Evolutionary conservation across 2,329 filamentous ascomycete genomes (phyloP).

Genomic region (Rutstroemia sydowiana): DNA sequence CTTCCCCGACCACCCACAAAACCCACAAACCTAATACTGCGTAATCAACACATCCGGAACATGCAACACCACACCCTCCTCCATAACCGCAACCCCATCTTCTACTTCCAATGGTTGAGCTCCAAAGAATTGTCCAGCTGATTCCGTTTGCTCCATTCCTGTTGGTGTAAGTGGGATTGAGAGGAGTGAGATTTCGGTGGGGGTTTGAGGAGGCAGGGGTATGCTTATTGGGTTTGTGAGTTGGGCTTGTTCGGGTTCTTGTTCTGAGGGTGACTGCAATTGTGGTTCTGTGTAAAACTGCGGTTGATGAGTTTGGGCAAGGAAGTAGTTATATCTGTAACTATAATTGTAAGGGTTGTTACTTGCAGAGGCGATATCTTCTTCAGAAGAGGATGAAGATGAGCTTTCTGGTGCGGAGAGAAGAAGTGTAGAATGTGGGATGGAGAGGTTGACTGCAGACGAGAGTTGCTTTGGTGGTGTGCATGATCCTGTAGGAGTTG

Average conservation of each 20-base stretch:
- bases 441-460: not conserved
- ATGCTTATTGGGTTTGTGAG: not conserved
- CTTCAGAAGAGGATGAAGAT: not conserved
- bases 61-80: constrained; percentile 46
- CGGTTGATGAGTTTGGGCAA: not conserved
- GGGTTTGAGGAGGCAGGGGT: constrained; percentile 11
- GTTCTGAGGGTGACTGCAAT: not conserved
- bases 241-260: too few relatives aligned
- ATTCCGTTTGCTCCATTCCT: constrained; percentile 29
- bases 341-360: too few relatives aligned
- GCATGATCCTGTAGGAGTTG: not conserved
- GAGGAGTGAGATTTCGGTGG: constrained; percentile 9
- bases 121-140: constrained; percentile 30
- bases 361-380: too few relatives aligned
- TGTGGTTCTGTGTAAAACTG: too few relatives aligned
- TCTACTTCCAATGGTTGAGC: constrained; percentile 40
- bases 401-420: too few relatives aligned
- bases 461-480: not conserved
- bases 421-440: not conserved
- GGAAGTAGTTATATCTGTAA: too few relatives aligned
- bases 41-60: constrained; percentile 37
- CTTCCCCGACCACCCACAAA: not conserved
- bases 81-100: constrained; percentile 47
- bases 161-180: constrained; percentile 11
- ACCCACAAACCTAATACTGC: constrained; percentile 12